Conservation (phyloP, 345 rosid species). For the Psidium guajava region DNA sequence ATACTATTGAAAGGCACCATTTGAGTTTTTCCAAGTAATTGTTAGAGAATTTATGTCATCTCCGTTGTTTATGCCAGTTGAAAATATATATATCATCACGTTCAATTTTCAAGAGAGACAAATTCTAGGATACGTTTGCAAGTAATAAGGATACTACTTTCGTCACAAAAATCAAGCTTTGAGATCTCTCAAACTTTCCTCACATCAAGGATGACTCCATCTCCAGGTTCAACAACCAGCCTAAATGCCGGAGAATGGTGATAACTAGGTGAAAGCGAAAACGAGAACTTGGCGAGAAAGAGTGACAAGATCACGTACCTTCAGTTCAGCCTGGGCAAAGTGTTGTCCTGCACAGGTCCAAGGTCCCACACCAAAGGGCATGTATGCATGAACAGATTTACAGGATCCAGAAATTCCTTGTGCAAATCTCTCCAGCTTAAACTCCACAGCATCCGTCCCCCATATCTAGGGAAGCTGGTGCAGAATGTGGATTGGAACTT, state of each 20-base stretch:
- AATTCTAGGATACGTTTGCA: background rate
- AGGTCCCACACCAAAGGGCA: conserved; percentile 32
- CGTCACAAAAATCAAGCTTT: background rate
- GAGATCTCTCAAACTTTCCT: background rate
- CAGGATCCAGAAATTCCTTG: conserved; percentile 29
- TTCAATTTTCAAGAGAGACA: background rate
- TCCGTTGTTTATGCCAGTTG: background rate
- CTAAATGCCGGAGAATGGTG: conserved; percentile 25
- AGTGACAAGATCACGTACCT: conserved; percentile 23
- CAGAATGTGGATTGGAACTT: conserved; percentile 12
- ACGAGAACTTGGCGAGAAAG: conserved; percentile 20
- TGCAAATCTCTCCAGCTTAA: conserved; percentile 30
- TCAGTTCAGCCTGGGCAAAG: conserved; percentile 32
- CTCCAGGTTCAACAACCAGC: conserved; percentile 17
- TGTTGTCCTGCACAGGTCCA: conserved; percentile 32
- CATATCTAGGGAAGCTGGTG: conserved; percentile 25
- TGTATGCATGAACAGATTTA: conserved; percentile 25
- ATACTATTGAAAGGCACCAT: background rate
- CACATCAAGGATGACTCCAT: conserved; percentile 9
- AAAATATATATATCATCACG: background rate
- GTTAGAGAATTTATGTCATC: background rate
- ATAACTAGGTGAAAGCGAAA: conserved; percentile 27
- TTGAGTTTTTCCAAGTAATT: background rate
- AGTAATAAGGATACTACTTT: background rate
- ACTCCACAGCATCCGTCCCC: conserved; percentile 24